phyloP scores from a whole-genome alignment of 2,329 filamentous ascomycete genomes.

The Sporothrix pallida region DNA sequence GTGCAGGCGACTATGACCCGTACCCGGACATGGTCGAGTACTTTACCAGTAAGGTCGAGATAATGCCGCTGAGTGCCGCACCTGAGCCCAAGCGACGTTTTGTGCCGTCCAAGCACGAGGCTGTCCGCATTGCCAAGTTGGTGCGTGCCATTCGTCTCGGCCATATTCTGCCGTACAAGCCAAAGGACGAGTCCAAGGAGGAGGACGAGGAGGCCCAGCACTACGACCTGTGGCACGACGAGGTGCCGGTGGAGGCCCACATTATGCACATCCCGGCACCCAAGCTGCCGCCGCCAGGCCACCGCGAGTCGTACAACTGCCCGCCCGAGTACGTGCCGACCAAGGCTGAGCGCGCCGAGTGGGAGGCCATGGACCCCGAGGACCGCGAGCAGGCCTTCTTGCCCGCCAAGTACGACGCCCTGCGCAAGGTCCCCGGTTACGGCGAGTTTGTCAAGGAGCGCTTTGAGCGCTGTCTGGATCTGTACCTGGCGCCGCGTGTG shows the following conservation, averaged over 20 bases:
- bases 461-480: constrained; percentile 92
- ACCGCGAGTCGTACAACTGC: constrained; percentile 89
- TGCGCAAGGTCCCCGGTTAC: constrained; percentile 92
- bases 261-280: constrained; percentile 94
- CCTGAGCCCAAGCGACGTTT: constrained; percentile 97
- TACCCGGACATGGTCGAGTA: constrained; percentile 94
- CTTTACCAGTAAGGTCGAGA: constrained; percentile 87
- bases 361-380: constrained; percentile 86
- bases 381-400: constrained; percentile 90
- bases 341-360: constrained; percentile 79
- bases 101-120: constrained; percentile 94
- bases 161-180: constrained; percentile 87
- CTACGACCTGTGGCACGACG: constrained; percentile 95
- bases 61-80: constrained; percentile 92
- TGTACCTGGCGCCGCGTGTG: constrained; percentile 92
- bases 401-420: constrained; percentile 78
- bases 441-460: constrained; percentile 90
- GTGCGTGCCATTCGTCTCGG: constrained; percentile 95
- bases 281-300: constrained; percentile 89
- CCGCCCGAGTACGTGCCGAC: constrained; percentile 92
- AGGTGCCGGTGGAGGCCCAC: constrained; percentile 80
- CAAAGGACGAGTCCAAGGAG: constrained; percentile 68
- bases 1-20: constrained; percentile 87
- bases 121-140: constrained; percentile 95
- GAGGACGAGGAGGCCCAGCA: constrained; percentile 69